Conservation (phyloP, 148 eudicot species). For the Rhododendron simsii region DNA sequence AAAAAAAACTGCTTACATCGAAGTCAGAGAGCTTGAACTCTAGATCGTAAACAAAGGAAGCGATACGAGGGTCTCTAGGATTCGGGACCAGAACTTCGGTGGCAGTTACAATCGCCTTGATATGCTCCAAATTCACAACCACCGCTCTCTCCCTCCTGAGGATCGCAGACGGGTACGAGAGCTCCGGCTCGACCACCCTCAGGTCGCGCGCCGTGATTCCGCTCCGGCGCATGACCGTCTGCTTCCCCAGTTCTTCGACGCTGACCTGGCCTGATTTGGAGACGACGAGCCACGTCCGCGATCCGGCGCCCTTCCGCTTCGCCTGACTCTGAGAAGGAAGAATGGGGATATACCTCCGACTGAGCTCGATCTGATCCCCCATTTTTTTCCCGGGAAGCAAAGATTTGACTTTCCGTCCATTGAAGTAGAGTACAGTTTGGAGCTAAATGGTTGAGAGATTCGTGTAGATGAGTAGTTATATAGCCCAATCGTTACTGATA, state of each 20-base stretch:
- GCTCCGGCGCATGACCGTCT: not conserved
- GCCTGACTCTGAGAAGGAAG: not conserved
- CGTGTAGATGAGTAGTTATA: no score
- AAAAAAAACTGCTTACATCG: not conserved
- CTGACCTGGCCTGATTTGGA: not conserved
- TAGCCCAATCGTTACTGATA: no score
- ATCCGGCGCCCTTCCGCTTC: not conserved
- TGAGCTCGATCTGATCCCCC: not conserved
- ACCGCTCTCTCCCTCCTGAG: not conserved
- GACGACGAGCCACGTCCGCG: not conserved
- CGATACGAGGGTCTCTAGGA: not conserved
- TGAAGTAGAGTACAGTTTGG: no score
- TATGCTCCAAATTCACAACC: constrained; percentile 7
- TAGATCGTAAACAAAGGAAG: not conserved
- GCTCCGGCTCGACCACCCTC: constrained; percentile 1
- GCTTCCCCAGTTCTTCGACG: not conserved
- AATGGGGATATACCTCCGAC: not conserved
- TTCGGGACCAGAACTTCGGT: not conserved
- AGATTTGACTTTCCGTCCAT: no score
- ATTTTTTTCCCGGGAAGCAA: not conserved
- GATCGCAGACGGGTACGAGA: not conserved
- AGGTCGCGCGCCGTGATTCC: not conserved
- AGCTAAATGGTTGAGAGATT: no score
- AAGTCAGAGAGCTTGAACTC: not conserved
- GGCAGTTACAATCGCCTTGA: constrained; percentile 4